Evolutionary conservation across 192 early-diverging fungal species (phyloP), one percentile per base, ranked within the genome.

Genomic region (Coemansia sp.): DNA sequence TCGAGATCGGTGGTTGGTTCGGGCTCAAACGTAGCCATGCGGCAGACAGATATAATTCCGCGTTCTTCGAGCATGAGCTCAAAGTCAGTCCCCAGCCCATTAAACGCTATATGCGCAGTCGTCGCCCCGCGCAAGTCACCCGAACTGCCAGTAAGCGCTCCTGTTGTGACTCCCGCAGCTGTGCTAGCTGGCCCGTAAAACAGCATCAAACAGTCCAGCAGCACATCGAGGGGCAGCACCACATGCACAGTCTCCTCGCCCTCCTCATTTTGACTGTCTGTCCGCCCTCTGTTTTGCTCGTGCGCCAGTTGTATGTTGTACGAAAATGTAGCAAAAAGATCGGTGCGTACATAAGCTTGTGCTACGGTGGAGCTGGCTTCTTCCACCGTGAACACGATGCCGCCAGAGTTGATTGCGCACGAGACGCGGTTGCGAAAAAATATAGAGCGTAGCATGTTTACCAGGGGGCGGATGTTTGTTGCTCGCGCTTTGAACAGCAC

Each of bases 41-140:
- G 65, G 51, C 84, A 85, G 4, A 72, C 69, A 0, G 85, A 85
- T 13, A 87, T 79, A 4, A 74, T 75, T 29, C 81, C 84, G 14
- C 69, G 65, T 52, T 85, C 84, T 47, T 87, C 84, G n/a, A 87
- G 68, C 68, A 85, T 75, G 41, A 79, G 58, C 29, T 80, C 77
- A 64, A 79, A 66, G 55, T 80, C 76, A 0, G 66, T 55, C 0
- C 77, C 76, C 6, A 62, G 70, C 8, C 73, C 73, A 14, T 73
- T 76, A 50, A 67, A 75, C 3, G 54, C 78, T 14, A 81, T 52
- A 10, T 71, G 54, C 12, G 60, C 78, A 2, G 73, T 81, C 38
- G 78, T 75, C 6, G 78, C 78, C 12, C 78, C 78, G 18, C 73
- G 61, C 62, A 75, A 39, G 29, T 66, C 67, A 23, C 57, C 29